phyloP scores from a whole-genome alignment of 495 filamentous ascomycete species.

The Pyrenopolyporus hunteri region DNA sequence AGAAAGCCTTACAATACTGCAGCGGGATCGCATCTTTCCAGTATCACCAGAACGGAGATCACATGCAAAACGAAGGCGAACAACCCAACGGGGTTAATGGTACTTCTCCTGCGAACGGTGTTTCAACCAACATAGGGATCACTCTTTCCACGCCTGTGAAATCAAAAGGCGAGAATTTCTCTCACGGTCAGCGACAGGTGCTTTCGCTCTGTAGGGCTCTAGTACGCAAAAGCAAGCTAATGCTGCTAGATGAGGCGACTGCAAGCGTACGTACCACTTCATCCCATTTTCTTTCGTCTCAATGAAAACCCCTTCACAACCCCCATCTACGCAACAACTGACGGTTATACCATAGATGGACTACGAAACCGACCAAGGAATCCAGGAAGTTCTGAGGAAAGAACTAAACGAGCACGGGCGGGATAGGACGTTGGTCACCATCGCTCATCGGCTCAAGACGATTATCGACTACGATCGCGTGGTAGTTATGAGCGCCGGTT shows the following conservation, averaged over 20 bases:
- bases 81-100: constrained; percentile 35
- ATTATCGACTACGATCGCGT: constrained; percentile 59
- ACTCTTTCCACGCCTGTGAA: constrained; percentile 52
- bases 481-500: constrained; percentile 54
- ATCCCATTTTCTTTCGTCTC: neutral
- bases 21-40: constrained; percentile 54
- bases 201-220: constrained; percentile 63
- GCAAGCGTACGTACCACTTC: constrained; percentile 45
- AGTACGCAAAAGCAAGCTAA: constrained; percentile 59
- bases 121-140: constrained; percentile 36
- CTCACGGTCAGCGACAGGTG: constrained; percentile 63
- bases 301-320: neutral
- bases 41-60: constrained; percentile 40
- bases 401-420: constrained; percentile 46
- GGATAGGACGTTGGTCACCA: constrained; percentile 57
- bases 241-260: constrained; percentile 65
- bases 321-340: neutral
- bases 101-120: constrained; percentile 30
- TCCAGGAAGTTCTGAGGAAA: constrained; percentile 54
- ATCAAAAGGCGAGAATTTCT: constrained; percentile 61
- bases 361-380: constrained; percentile 59
- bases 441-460: constrained; percentile 57
- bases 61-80: constrained; percentile 30
- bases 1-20: constrained; percentile 52
- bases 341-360: constrained; percentile 48